phyloP scores from a whole-genome alignment of 2,329 filamentous ascomycete species.

The Elsinoe necatrix region DNA sequence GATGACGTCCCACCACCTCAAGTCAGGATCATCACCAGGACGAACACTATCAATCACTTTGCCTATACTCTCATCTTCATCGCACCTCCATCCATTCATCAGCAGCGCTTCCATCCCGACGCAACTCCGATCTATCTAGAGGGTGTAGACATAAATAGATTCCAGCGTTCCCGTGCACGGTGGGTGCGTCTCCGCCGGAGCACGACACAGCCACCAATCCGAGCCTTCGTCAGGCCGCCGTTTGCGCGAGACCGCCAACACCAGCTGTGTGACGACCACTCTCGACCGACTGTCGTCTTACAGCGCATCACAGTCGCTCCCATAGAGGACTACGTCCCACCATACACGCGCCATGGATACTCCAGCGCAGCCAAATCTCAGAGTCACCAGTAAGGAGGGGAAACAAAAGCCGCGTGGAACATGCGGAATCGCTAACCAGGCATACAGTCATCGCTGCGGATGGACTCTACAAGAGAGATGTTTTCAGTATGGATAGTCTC shows the following conservation, averaged over 20 bases:
- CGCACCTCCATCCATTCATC: conserved; percentile 4
- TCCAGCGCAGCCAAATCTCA: conserved; percentile 63
- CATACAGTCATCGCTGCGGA: conserved; percentile 89
- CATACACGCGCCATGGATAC: conserved; percentile 33
- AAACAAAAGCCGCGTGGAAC: background rate
- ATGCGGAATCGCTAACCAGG: conserved; percentile 7
- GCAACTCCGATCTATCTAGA: background rate
- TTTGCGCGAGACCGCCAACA: conserved; percentile 14
- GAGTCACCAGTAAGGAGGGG: conserved; percentile 71
- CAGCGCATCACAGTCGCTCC: conserved; percentile 13
- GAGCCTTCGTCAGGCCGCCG: conserved; percentile 13
- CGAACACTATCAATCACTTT: background rate
- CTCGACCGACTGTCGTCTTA: background rate
- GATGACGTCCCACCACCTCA: conserved; percentile 7
- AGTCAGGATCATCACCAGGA: background rate
- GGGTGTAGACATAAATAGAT: conserved; percentile 9
- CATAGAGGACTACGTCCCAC: background rate
- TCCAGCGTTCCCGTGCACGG: conserved; percentile 2
- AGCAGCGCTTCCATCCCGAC: background rate
- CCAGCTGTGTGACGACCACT: background rate
- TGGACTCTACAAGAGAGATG: conserved; percentile 97
- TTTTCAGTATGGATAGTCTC: conserved; percentile 67
- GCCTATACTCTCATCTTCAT: background rate
- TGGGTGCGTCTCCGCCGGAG: conserved; percentile 1
- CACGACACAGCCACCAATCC: conserved; percentile 15